Conservation (phyloP, 345 rosid species). For the Arabidopsis arenosa region DNA sequence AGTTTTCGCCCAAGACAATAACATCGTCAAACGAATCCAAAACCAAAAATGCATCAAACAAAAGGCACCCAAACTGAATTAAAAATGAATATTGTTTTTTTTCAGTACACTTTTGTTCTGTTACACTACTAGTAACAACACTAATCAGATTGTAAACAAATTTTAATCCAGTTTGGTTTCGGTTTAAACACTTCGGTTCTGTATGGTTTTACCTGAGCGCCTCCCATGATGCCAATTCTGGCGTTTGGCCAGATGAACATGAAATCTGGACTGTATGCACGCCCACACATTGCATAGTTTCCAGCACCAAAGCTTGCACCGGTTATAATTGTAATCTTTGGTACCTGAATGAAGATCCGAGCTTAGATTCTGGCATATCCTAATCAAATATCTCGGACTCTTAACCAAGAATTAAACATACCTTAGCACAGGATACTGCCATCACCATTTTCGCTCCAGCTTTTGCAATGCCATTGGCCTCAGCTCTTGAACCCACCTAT, state of each 20-base stretch:
- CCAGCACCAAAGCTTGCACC: conserved; percentile 99
- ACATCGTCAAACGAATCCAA: not conserved
- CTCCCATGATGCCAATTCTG: conserved; percentile 94
- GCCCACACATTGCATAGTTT: conserved; percentile 98
- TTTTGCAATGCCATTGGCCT: conserved; percentile 97
- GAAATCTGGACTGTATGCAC: conserved; percentile 88
- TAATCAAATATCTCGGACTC: not conserved
- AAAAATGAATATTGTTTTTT: not conserved
- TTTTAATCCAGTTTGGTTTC: not conserved
- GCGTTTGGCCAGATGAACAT: conserved; percentile 98
- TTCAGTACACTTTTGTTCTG: not conserved
- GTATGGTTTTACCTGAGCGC: conserved; percentile 70
- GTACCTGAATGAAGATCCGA: conserved; percentile 60
- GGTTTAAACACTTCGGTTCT: not conserved
- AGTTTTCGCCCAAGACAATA: not conserved
- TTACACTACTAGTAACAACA: not conserved
- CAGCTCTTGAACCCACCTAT: conserved; percentile 97
- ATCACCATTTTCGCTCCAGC: conserved; percentile 98
- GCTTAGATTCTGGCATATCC: not conserved
- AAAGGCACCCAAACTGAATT: not conserved
- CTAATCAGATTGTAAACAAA: not conserved
- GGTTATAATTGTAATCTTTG: conserved; percentile 80
- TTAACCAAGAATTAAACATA: conserved; percentile 30
- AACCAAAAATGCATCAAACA: not conserved
- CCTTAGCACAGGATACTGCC: conserved; percentile 99